Conservation (phyloP, 78 protist genomes). For the Dictyostelium brefeldianum region DNA sequence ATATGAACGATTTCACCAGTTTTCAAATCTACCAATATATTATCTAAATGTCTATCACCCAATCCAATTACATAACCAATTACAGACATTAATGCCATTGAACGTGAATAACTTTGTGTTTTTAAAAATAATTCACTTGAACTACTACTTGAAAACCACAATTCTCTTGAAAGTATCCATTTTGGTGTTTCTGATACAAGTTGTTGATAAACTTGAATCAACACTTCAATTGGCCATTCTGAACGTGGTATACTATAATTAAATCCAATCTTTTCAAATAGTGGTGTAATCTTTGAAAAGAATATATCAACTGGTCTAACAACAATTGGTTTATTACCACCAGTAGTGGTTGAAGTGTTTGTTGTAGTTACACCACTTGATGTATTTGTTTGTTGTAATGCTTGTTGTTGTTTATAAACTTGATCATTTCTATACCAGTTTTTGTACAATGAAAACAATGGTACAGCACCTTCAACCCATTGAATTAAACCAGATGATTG, state of each 20-base stretch:
- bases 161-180: conserved; percentile 51
- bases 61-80: conserved; percentile 93
- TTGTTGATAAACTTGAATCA: conserved; percentile 69
- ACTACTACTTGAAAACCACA: conserved; percentile 85
- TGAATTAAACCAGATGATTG: conserved; percentile 90
- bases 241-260: conserved; percentile 23
- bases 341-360: neutral
- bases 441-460: conserved; percentile 88
- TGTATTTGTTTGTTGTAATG: neutral
- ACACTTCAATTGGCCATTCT: conserved; percentile 86
- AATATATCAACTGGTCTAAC: conserved; percentile 79
- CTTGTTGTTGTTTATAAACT: neutral
- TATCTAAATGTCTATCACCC: conserved; percentile 94
- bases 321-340: neutral
- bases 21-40: conserved; percentile 88
- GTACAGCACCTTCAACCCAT: conserved; percentile 92
- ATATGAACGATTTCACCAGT: conserved; percentile 92
- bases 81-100: conserved; percentile 90
- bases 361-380: neutral
- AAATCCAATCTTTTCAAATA: conserved; percentile 79
- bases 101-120: conserved; percentile 72
- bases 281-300: conserved; percentile 74
- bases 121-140: conserved; percentile 78
- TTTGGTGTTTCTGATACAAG: conserved; percentile 86
- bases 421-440: conserved; percentile 76